Conservation (phyloP, 345 rosid genomes). For the Brassica incana region DNA sequence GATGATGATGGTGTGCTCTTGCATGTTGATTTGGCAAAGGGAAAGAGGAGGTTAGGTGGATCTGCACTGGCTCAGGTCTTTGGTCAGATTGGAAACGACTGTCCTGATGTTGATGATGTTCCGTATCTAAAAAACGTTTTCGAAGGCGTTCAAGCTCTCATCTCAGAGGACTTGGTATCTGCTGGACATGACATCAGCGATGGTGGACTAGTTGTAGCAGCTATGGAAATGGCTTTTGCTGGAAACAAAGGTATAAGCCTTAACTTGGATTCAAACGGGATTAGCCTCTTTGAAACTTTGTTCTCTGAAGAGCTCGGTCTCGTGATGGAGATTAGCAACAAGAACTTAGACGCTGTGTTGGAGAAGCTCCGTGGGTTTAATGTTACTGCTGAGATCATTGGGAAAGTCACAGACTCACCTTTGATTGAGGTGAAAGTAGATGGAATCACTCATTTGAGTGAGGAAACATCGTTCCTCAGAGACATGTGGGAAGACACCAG, state of each 20-base stretch:
- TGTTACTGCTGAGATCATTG: conserved; percentile 69
- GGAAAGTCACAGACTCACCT: conserved; percentile 65
- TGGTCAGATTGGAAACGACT: conserved; percentile 77
- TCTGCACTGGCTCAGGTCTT: conserved; percentile 91
- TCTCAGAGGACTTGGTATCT: conserved; percentile 58
- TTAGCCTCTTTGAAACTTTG: conserved; percentile 71
- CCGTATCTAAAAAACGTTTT: conserved; percentile 68
- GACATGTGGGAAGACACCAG: conserved; percentile 97
- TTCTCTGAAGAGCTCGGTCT: conserved; percentile 92
- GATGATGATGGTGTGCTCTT: conserved; percentile 68
- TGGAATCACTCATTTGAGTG: conserved; percentile 54
- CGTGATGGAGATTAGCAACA: conserved; percentile 69
- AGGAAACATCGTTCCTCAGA: conserved; percentile 63
- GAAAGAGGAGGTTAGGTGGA: conserved; percentile 81
- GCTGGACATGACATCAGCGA: conserved; percentile 97
- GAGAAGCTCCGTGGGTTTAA: conserved; percentile 48
- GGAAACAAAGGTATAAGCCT: conserved; percentile 74
- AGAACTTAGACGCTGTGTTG: conserved; percentile 55
- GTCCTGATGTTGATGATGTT: conserved; percentile 88
- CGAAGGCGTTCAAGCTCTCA: conserved; percentile 68
- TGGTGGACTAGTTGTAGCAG: conserved; percentile 76
- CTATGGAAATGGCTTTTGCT: conserved; percentile 91
- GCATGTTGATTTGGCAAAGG: conserved; percentile 84
- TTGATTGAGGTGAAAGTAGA: conserved; percentile 62
- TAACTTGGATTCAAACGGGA: conserved; percentile 56